Base-by-base conservation (phyloP, 2,329 filamentous ascomycete genomes). In the Neofusicoccum ribis region DNA sequence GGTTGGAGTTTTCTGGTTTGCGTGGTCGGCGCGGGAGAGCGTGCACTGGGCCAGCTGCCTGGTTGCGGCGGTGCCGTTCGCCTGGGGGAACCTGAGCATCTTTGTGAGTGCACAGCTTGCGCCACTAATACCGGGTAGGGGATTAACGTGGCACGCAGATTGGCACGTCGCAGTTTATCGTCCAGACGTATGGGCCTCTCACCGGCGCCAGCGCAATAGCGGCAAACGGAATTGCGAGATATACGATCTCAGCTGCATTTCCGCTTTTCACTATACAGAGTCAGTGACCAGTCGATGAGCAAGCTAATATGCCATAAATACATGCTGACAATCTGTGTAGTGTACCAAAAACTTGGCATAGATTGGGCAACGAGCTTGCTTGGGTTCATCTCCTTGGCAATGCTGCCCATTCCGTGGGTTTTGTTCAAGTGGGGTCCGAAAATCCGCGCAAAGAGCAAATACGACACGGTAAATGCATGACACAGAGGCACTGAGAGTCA, bases 191-290 rank as follows among this genome's bases (percentile, higher is more conserved):
- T 50, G 75, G 74, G 1, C 68, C 74, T 0, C 49, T 71, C 43
- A 73, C 75, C 37, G 74, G 72, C 3, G 74, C 74, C 6, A 77
- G 74, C 3, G 77, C 76, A 0, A 70, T 79, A 6, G 77, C 78
- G 0, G 77, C 74, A 9, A 79, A 78, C 63, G 76, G 76, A 0
- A 76, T 78, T 47, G 69, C 76, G n/a, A 70, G 77, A 36, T 78
- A 77, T 36, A 72, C 70, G 39, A 71, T 78, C 31, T 75, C 75
- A 20, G 76, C 74, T 3, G 71, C 72, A 2, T 63, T 63, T 46
- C 61, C 61, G 36, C 46, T 63, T 4, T 64, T 64, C 20, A 47
- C 61, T 3, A 46, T 54, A 14, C 61, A 64, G 39, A 64, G 59
- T 63, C 8, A 15, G 58, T 43, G 3, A 5, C 17, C 11, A 5